These are phyloP conservation scores for Elsinoe perseae DNA, from an alignment of 2,329 filamentous ascomycete genomes.

Conservation along the genomic window DNA sequence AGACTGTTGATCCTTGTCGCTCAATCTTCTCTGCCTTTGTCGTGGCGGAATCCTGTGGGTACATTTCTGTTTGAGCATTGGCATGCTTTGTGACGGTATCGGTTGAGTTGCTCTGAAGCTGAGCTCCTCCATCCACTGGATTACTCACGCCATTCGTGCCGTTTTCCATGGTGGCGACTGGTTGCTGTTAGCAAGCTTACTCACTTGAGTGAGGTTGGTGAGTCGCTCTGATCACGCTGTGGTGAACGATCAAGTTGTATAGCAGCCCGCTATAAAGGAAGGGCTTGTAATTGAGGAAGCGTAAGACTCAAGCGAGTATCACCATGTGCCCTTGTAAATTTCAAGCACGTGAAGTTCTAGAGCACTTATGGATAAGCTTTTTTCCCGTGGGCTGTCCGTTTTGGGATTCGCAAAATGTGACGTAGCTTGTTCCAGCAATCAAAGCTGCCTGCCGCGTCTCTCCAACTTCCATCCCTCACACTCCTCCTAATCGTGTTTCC, in stretches of 20 bases:
- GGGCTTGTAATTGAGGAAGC: background rate
- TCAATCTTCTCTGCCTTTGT: conserved; percentile 37
- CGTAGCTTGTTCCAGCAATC: conserved; percentile 7
- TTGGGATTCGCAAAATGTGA: background rate
- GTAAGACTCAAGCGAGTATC: background rate
- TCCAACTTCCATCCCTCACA: background rate
- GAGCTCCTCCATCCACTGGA: background rate
- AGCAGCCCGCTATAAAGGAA: no score
- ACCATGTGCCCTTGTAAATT: background rate
- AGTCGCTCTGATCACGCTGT: no score
- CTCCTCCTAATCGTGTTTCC: background rate
- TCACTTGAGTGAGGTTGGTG: background rate
- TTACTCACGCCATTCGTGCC: conserved; percentile 2
- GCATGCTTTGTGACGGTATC: conserved; percentile 19
- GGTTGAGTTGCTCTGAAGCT: background rate
- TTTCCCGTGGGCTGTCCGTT: conserved; percentile 5
- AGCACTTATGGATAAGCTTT: conserved; percentile 14
- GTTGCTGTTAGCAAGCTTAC: background rate
- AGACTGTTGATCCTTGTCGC: conserved; percentile 20
- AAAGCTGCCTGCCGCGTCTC: conserved; percentile 8
- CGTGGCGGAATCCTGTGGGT: conserved; percentile 31
- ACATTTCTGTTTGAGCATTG: conserved; percentile 30
- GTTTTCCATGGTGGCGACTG: conserved; percentile 1
- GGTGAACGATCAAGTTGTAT: no score
- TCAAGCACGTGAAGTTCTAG: background rate